These are phyloP conservation scores for Nitzschia sp. DNA, from an alignment of 108 stramenopile genomes.

Conservation along the genomic window DNA sequence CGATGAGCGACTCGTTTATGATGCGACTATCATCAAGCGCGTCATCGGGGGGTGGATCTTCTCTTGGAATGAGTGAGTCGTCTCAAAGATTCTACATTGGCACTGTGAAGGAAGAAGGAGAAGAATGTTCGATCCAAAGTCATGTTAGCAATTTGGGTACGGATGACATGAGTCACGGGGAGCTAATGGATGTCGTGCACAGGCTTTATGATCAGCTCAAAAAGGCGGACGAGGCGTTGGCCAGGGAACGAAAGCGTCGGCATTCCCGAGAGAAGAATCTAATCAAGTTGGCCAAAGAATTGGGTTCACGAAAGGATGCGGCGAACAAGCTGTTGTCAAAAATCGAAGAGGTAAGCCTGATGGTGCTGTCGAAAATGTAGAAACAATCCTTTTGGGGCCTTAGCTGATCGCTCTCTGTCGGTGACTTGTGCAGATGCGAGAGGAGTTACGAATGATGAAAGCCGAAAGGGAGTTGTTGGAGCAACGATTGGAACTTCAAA, in stretches of 20 bases:
- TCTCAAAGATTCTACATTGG: slow-evolving; percentile 10
- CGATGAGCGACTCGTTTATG: neutral
- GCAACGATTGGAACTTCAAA: neutral
- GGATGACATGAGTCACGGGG: slow-evolving; percentile 6
- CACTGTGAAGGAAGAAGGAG: slow-evolving; percentile 1
- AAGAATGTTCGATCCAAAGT: slow-evolving; percentile 2
- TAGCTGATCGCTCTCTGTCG: no score
- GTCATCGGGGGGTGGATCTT: neutral
- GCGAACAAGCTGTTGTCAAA: neutral
- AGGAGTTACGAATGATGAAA: neutral
- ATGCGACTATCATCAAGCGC: neutral
- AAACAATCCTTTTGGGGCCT: no score
- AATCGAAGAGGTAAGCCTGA: neutral
- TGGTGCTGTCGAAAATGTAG: neutral
- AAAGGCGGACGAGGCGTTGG: neutral
- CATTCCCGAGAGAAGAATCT: slow-evolving; percentile 24
- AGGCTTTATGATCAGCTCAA: neutral
- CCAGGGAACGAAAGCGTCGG: neutral
- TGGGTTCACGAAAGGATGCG: slow-evolving; percentile 19
- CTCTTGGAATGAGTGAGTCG: neutral
- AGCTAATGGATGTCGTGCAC: slow-evolving; percentile 8
- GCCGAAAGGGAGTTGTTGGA: neutral
- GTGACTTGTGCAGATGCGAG: neutral
- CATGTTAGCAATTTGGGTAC: neutral
- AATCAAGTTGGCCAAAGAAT: slow-evolving; percentile 39